Evolutionary conservation across 345 rosid species (phyloP).

Genomic region (Fremontodendron californicum): DNA sequence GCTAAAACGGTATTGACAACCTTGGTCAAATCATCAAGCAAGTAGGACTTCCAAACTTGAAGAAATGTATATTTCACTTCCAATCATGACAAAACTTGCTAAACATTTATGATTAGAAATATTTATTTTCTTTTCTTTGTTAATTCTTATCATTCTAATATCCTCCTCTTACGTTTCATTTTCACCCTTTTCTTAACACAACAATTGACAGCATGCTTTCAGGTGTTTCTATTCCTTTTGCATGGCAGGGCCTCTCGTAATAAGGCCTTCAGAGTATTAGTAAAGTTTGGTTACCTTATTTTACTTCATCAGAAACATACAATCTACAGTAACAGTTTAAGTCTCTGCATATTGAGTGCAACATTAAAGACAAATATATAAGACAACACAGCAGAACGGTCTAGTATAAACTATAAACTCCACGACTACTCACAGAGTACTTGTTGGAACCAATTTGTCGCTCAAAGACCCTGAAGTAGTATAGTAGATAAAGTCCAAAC

Average conservation of each 20-base stretch:
- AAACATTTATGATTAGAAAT: neutral
- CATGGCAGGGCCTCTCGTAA: neutral
- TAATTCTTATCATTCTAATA: neutral
- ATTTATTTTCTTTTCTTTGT: neutral
- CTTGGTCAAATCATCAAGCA: neutral
- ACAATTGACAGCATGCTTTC: neutral
- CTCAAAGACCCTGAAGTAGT: constrained; percentile 98
- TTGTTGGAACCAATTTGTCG: constrained; percentile 98
- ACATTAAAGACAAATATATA: neutral
- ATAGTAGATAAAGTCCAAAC: constrained; percentile 83
- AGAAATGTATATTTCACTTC: neutral
- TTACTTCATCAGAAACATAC: neutral
- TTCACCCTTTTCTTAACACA: neutral
- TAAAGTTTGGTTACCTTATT: neutral
- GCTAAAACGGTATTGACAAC: neutral
- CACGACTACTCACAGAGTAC: constrained; percentile 59
- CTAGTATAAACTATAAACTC: constrained; percentile 5
- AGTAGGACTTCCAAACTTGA: neutral
- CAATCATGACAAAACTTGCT: neutral
- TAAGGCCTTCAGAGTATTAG: neutral
- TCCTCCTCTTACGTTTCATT: neutral
- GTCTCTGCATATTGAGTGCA: neutral
- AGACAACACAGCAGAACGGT: neutral
- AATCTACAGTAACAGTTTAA: neutral
- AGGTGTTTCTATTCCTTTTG: neutral